Base-by-base conservation (phyloP, 2,329 filamentous ascomycete genomes). In the Verticillium albo-atrum region DNA sequence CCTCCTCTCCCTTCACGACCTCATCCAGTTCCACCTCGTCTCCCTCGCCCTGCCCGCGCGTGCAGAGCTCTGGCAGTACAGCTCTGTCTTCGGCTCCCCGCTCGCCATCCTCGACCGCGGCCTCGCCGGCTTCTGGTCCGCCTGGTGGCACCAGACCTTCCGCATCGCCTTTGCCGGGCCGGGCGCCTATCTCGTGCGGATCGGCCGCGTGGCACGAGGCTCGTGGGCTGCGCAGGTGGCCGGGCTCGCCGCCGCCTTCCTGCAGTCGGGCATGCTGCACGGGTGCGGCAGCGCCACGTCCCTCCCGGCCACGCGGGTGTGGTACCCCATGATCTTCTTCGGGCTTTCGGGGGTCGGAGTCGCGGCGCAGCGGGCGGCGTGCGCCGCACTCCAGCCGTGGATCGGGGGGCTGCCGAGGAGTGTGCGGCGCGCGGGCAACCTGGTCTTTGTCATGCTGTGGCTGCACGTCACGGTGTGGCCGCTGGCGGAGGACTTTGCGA, bases 101-200 rank as follows among this genome's bases (percentile, higher is more conserved):
- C 66, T 67, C 0, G 74, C 78, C 27, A 78, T 93, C 2, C 73
- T 88, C 12, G 84, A 92, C 62, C 79, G 85, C 60, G 93, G 94
- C 0, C 78, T 97, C 2, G 81, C 84, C 1, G 93, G 92, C 1
- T 89, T 89, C 74, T 98, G 94, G 94, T 88, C 90, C 52, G 80
- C 79, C 25, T 94, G 87, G 82, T 97, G 94, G 94, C 94, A 98
- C 72, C 93, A 97, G 74, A 88, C 89, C 3, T 96, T 97, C 75
- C 89, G 92, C 1, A 82, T 86, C 58, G 86, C 84, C 2, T 92
- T 94, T 68, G 75, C 83, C 42, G 82, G 86, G 4, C 88, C 89
- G 0, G 76, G 81, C 0, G 72, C 72, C 2, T 83, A 77, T 67
- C 66, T 89, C 59, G 70, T 73, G 9, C 64, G 71, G 62, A 57